Base-by-base conservation (phyloP, 345 rosid genomes). In the Eucalyptus cloeziana region DNA sequence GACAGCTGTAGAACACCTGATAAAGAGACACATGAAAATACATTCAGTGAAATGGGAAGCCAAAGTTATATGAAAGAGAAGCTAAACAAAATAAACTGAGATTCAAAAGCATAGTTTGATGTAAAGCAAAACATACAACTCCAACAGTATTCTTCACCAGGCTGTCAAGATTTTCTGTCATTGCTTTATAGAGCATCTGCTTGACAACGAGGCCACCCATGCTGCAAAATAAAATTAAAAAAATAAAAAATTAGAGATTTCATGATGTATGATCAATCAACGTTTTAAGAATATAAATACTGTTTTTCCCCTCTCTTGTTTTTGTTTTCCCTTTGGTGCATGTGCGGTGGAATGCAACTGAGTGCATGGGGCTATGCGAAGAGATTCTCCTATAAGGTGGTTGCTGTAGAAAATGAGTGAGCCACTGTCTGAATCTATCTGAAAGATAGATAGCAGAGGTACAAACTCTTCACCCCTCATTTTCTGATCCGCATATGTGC, bases 131-230 rank as follows among this genome's bases (percentile, higher is more conserved):
- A 91, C 98, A 90, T 94, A 98, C 98, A 90, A 98, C 91, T 91
- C 99, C 99, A 92, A 95, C 92, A 5, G 99, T 98, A 93, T 97
- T 98, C 90, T 94, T 93, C 91, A 98, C 99, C 87, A 98, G 94
- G 88, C 93, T 93, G 88, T 93, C 94, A 86, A 95, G 90, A 85
- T 95, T 98, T 94, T 98, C 98, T 86, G 90, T 91, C 94, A 94
- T 98, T 30, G 99, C 99, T 95, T 93, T 95, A 92, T 94, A 87
- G 86, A 98, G 93, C 90, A 98, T 94, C 97, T 98, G 98, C 97
- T 98, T 98, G 90, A 98, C 98, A 69, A 98, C 97, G 89, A 97
- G 95, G 87, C 99, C 99, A 90, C 99, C 99, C 99, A 98, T 93
- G 92, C 99, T 98, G 95, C 95, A 92, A 62, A 86, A 52, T 7